A percentile compares a stretch with the other conserved stretches of the same genome.
Evolutionary conservation across 108 stramenopile genomes (phyloP).

Genomic region (Nitzschia palea): DNA sequence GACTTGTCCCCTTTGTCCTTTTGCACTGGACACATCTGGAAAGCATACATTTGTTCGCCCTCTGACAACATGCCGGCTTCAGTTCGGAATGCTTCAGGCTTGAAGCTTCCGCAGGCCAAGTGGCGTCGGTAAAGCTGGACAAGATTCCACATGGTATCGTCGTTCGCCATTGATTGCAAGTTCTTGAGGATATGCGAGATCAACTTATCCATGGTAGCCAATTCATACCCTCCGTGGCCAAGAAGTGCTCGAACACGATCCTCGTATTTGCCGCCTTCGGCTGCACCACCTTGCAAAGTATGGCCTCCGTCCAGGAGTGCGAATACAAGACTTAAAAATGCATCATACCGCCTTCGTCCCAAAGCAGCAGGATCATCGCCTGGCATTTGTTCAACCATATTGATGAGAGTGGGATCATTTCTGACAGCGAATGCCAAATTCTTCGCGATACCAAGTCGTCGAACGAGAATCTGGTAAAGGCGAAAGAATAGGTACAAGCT

Average conservation of each 20-base stretch:
- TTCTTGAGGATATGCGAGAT: slow-evolving; percentile 85
- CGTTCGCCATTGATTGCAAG: slow-evolving; percentile 77
- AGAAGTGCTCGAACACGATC: slow-evolving; percentile 79
- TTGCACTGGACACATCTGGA: slow-evolving; percentile 71
- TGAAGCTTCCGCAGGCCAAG: slow-evolving; percentile 61
- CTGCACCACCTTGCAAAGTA: slow-evolving; percentile 32
- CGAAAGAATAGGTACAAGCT: slow-evolving; percentile 86
- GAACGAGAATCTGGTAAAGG: slow-evolving; percentile 79
- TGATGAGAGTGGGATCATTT: slow-evolving; percentile 56
- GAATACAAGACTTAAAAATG: slow-evolving; percentile 74
- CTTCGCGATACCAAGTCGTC: slow-evolving; percentile 77
- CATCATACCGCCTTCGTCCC: slow-evolving; percentile 72
- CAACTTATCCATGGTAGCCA: slow-evolving; percentile 91
- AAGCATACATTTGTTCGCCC: slow-evolving; percentile 89
- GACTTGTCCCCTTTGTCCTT: slow-evolving; percentile 60
- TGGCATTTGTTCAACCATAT: slow-evolving; percentile 72
- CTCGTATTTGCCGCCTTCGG: slow-evolving; percentile 76
- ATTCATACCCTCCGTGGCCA: slow-evolving; percentile 84
- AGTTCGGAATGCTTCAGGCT: slow-evolving; percentile 83
- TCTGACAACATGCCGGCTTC: slow-evolving; percentile 83
- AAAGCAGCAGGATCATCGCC: slow-evolving; percentile 46
- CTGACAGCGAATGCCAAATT: slow-evolving; percentile 57
- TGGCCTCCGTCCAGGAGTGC: slow-evolving; percentile 63
- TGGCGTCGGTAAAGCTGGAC: slow-evolving; percentile 83
- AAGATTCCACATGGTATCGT: slow-evolving; percentile 83